Evolutionary conservation across 2,329 filamentous ascomycete species (phyloP).

Genomic region (Sporothrix euskadiensis): DNA sequence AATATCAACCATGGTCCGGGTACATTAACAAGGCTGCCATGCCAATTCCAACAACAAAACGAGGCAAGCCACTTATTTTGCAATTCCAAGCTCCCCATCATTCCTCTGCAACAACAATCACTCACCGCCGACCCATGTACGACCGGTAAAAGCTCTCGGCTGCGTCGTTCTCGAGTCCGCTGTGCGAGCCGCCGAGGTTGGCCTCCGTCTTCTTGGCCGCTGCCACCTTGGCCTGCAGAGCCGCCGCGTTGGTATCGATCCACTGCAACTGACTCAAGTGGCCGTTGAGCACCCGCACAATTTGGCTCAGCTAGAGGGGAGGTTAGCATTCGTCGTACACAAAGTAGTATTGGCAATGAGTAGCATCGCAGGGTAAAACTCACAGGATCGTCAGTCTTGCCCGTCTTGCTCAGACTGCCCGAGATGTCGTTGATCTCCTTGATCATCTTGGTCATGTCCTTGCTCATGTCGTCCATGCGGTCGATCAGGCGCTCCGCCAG

Average conservation of each 20-base stretch:
- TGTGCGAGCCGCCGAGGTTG: constrained; percentile 58
- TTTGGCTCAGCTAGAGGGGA: constrained; percentile 75
- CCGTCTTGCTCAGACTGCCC: constrained; percentile 83
- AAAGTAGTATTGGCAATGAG: background rate
- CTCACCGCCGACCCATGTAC: constrained; percentile 71
- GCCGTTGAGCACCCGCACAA: constrained; percentile 90
- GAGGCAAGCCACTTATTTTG: background rate
- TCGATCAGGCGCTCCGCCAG: constrained; percentile 90
- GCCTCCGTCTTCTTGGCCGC: constrained; percentile 78
- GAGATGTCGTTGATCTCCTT: constrained; percentile 96
- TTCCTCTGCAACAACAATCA: background rate
- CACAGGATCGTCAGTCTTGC: constrained; percentile 84
- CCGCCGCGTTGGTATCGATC: constrained; percentile 83
- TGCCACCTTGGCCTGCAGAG: constrained; percentile 78
- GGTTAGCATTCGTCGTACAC: constrained; percentile 20
- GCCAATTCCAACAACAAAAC: background rate
- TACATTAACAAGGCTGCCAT: constrained; percentile 2
- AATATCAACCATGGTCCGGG: constrained; percentile 1
- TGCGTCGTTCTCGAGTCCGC: constrained; percentile 65
- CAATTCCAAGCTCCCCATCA: constrained; percentile 3
- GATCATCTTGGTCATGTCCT: constrained; percentile 92
- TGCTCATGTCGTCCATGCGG: constrained; percentile 88
- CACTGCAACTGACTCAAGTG: constrained; percentile 90
- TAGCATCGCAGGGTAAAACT: constrained; percentile 41
- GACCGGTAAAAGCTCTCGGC: constrained; percentile 90